Evolutionary conservation across 2,329 filamentous ascomycete species (phyloP).

Genomic region (Xylariaceae sp.): DNA sequence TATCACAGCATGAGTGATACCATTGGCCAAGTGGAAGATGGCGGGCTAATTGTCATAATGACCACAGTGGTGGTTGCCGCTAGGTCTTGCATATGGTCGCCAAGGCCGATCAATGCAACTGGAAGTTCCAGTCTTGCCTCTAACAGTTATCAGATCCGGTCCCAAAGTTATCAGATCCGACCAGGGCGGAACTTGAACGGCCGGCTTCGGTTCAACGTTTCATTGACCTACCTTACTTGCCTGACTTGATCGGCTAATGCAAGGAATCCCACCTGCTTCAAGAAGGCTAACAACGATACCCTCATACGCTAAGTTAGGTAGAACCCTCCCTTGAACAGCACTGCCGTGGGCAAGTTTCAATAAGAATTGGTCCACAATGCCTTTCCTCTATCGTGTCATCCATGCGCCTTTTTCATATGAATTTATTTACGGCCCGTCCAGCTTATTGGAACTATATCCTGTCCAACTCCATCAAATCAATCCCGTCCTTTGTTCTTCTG

Average conservation of each 20-base stretch:
- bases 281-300: background rate
- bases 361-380: conserved; percentile 6
- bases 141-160: conserved; percentile 30
- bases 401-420: background rate
- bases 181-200: conserved; percentile 19
- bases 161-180: conserved; percentile 34
- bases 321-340: conserved; percentile 3
- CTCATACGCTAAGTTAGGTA: conserved; percentile 1
- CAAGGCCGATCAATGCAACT: conserved; percentile 14
- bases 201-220: conserved; percentile 21
- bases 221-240: background rate
- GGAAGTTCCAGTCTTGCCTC: conserved; percentile 13
- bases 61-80: background rate
- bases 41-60: background rate
- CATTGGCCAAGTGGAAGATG: background rate
- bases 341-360: conserved; percentile 8
- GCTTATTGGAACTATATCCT: background rate
- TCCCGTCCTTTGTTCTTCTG: background rate
- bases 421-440: background rate
- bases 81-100: conserved; percentile 1
- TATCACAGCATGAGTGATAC: too few relatives aligned
- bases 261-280: background rate
- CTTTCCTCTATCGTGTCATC: conserved; percentile 6
- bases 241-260: background rate
- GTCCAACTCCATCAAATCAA: background rate